Percentiles rank a stretch among this genome's conserved stretches.
Conservation (phyloP, 2,329 filamentous ascomycete species). For the Boeremia exigua region DNA sequence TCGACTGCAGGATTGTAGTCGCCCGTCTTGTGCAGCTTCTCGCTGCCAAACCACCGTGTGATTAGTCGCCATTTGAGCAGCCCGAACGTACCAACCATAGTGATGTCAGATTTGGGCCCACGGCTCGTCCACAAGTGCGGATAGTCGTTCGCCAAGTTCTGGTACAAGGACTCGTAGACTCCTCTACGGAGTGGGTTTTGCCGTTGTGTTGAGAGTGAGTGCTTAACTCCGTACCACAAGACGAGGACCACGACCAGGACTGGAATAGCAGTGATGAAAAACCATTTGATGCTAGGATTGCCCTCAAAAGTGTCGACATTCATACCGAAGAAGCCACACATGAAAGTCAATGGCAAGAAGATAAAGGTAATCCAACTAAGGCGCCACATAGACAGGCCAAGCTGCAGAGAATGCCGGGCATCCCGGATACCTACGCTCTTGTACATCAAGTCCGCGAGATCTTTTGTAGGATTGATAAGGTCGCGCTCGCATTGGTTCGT, state of each 20-base stretch:
- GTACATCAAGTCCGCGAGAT: conserved; percentile 59
- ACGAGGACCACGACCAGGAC: conserved; percentile 55
- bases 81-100: conserved; percentile 46
- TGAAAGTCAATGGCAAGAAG: conserved; percentile 65
- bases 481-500: conserved; percentile 57
- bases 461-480: conserved; percentile 58
- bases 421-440: conserved; percentile 61
- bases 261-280: conserved; percentile 55
- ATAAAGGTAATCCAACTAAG: conserved; percentile 77
- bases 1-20: conserved; percentile 41
- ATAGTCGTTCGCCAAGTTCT: conserved; percentile 54
- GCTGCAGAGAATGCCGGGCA: conserved; percentile 56
- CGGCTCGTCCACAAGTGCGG: conserved; percentile 57
- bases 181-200: conserved; percentile 56
- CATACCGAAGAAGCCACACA: conserved; percentile 19
- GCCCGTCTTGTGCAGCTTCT: conserved; percentile 48
- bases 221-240: conserved; percentile 57
- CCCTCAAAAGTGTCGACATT: conserved; percentile 20
- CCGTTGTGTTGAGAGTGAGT: conserved; percentile 50
- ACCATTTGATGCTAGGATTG: conserved; percentile 57
- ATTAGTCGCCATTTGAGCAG: conserved; percentile 58
- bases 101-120: conserved; percentile 53
- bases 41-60: conserved; percentile 53
- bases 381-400: conserved; percentile 59
- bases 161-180: conserved; percentile 59